Conservation (phyloP, 116 monocot species). For the Phalaenopsis hybrid region DNA sequence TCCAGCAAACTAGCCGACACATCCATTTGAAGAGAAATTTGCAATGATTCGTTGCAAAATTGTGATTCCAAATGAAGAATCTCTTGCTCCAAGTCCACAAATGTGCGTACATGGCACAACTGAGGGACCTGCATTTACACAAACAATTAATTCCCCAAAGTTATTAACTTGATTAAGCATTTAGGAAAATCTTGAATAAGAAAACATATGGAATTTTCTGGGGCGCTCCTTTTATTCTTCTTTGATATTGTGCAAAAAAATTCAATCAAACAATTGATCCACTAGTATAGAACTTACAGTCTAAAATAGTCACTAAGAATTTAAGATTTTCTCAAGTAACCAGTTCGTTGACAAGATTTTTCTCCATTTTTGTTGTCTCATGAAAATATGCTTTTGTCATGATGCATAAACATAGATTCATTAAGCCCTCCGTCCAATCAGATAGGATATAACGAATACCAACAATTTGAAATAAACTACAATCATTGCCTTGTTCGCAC, state of each 20-base stretch:
- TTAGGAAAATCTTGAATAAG: slow-evolving; percentile 4
- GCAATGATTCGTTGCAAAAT: slow-evolving; percentile 47
- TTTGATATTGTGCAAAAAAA: neutral
- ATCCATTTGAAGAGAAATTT: slow-evolving; percentile 47
- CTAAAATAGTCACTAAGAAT: neutral
- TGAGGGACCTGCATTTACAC: slow-evolving; percentile 56
- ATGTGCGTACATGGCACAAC: slow-evolving; percentile 57
- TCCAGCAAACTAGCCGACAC: slow-evolving; percentile 15
- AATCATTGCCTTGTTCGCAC: neutral
- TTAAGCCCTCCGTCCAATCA: neutral
- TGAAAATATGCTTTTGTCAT: neutral
- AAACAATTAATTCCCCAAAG: neutral
- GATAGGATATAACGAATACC: neutral
- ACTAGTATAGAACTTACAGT: neutral
- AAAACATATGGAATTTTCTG: neutral
- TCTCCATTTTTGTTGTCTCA: neutral
- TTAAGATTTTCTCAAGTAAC: neutral
- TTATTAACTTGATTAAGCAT: neutral
- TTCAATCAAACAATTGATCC: neutral
- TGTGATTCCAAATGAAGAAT: slow-evolving; percentile 44
- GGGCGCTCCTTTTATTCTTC: neutral
- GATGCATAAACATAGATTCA: neutral
- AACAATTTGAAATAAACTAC: neutral
- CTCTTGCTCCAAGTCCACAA: slow-evolving; percentile 34
- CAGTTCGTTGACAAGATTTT: neutral